These are phyloP conservation scores for Lojkania enalia DNA, from an alignment of 2,329 filamentous ascomycete genomes.

Conservation along the genomic window DNA sequence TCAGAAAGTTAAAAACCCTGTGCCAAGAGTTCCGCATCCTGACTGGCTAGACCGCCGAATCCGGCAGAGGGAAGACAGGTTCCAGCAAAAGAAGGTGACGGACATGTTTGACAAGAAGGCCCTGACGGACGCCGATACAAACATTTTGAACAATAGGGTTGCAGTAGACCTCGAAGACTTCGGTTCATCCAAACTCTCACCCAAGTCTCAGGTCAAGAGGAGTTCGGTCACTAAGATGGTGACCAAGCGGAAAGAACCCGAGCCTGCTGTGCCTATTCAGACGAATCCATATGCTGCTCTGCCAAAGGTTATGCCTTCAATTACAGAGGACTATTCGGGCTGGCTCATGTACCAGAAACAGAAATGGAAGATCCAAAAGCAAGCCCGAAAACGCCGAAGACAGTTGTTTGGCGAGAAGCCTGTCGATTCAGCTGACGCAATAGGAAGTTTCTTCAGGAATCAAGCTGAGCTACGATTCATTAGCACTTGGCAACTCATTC, in stretches of 20 bases:
- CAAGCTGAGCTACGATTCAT: constrained; percentile 89
- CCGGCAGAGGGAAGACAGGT: constrained; percentile 91
- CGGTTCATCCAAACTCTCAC: constrained; percentile 62
- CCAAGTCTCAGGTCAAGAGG: constrained; percentile 45
- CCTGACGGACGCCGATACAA: constrained; percentile 71
- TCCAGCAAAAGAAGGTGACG: constrained; percentile 99
- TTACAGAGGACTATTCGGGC: constrained; percentile 81
- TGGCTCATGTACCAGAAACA: constrained; percentile 95
- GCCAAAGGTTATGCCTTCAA: constrained; percentile 80
- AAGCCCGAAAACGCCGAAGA: constrained; percentile 79
- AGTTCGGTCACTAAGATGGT: constrained; percentile 50
- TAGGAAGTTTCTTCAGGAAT: constrained; percentile 80
- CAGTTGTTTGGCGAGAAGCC: constrained; percentile 91
- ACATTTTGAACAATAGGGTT: constrained; percentile 61
- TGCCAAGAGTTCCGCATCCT: constrained; percentile 88
- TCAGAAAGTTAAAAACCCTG: constrained; percentile 92
- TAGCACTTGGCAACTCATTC: constrained; percentile 92
- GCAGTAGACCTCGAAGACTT: constrained; percentile 78
- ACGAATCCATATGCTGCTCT: constrained; percentile 80
- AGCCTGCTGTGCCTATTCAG: constrained; percentile 57
- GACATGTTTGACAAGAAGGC: constrained; percentile 81
- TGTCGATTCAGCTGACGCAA: constrained; percentile 60
- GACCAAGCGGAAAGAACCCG: constrained; percentile 54
- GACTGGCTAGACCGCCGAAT: constrained; percentile 96
- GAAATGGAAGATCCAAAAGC: constrained; percentile 98